Base-by-base conservation (phyloP, 352 stramenopile species). In the Globisporangium megalacanthum region DNA sequence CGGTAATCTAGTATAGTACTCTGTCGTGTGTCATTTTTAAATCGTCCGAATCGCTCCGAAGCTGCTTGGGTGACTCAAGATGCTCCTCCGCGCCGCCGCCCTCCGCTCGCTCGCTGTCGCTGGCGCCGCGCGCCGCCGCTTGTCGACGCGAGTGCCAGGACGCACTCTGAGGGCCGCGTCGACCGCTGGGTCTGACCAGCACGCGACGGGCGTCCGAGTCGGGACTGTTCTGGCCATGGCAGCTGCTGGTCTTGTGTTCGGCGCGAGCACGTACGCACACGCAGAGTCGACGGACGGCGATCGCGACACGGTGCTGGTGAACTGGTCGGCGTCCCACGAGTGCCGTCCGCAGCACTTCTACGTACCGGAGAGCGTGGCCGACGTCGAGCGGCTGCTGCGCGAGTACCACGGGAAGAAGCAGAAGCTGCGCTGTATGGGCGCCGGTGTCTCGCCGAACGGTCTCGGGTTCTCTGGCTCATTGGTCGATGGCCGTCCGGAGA, bases 381-480 rank as follows among this genome's bases (percentile, higher is more conserved):
- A 92, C n/a, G 61, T 94, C 15, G 75, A 89, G 69, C 65, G 62
- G 20, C 52, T 94, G 37, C 67, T 94, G 14, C 51, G 70, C 25
- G 47, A 65, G 48, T 85, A 89, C 60, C 82, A 92, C 55, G 52
- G 55, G 33, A 77, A 85, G 42, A 78, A 81, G 64, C 74, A 86
- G 48, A 88, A 94, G 45, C 68, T 98, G 50, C 94, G 96, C 37
- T 95, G 89, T 49, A 93, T 99, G 69, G 97, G 97, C 8, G 98
- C 96, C 0, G 96, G 94, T 3, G 83, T 99, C 8, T 98, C 91
- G 46, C 97, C 97, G 1, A 99, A 99, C 71, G 97, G 96, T 20
- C 64, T 99, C 20, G 91, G 89, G 2, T 97, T 99, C 66, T 87
- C 77, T 13, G 71, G 68, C 11, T 70, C 62, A 33, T 48, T 51